Percentiles rank a stretch among this genome's conserved stretches.
These are phyloP conservation scores for Nothophaeocryptopus gaeumannii DNA, from an alignment of 2,329 filamentous ascomycete species.

Conservation along the genomic window DNA sequence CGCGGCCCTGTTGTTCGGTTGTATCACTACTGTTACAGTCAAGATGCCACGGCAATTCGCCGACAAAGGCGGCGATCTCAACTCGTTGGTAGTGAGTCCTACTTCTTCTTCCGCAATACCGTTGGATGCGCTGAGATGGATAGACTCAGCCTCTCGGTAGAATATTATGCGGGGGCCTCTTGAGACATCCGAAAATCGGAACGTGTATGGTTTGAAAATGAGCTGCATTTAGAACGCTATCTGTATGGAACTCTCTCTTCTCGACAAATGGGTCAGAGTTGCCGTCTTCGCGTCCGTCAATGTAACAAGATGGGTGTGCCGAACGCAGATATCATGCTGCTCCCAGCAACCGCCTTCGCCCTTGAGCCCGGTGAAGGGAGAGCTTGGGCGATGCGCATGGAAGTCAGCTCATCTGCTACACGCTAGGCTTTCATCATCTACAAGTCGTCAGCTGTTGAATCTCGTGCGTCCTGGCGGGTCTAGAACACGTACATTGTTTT, in stretches of 20 bases:
- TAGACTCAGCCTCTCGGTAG: conserved; percentile 21
- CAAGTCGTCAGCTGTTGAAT: conserved; percentile 18
- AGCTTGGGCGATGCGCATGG: conserved; percentile 64
- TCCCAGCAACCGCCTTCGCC: conserved; percentile 67
- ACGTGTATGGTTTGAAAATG: not conserved
- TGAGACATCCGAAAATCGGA: not conserved
- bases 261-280: conserved; percentile 73
- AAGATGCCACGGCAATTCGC: conserved; percentile 18
- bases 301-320: conserved; percentile 98
- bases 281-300: conserved; percentile 91
- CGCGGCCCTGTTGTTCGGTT: not conserved
- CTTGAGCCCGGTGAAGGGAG: conserved; percentile 89
- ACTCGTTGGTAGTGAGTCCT: conserved; percentile 33
- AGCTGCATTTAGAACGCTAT: conserved; percentile 1
- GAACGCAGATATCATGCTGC: conserved; percentile 97
- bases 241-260: conserved; percentile 9
- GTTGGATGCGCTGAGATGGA: conserved; percentile 26
- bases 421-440: conserved; percentile 99
- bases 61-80: conserved; percentile 17
- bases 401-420: conserved; percentile 85
- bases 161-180: conserved; percentile 5
- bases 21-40: conserved; percentile 36
- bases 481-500: conserved; percentile 76
- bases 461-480: not conserved
- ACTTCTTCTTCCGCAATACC: conserved; percentile 30